Conservation (phyloP, 306 rosid genomes). For the Vigna mungo region DNA sequence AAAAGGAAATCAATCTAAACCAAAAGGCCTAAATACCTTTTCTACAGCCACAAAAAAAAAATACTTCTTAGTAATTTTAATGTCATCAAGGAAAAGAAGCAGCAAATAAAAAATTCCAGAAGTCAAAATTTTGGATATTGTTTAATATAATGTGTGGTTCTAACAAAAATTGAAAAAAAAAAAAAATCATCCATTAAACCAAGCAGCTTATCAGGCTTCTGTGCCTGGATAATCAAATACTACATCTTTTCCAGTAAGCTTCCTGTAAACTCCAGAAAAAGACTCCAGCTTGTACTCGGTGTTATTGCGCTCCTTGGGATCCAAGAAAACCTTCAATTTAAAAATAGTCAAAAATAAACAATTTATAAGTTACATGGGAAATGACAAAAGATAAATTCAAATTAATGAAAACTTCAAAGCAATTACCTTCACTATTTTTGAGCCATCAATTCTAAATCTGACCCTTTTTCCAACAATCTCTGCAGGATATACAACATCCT, state of each 20-base stretch:
- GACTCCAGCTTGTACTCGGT: slow-evolving; percentile 71
- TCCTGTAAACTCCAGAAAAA: slow-evolving; percentile 64
- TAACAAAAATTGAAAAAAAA: background rate
- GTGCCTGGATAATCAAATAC: slow-evolving; percentile 62
- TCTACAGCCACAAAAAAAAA: background rate
- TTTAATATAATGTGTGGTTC: background rate
- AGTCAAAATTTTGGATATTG: slow-evolving; percentile 39
- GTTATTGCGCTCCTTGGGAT: slow-evolving; percentile 73
- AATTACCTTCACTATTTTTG: slow-evolving; percentile 70
- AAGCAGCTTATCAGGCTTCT: slow-evolving; percentile 46
- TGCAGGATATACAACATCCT: slow-evolving; percentile 77
- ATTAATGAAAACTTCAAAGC: background rate
- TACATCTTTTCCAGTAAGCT: slow-evolving; percentile 68
- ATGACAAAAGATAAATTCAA: background rate
- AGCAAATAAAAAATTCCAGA: slow-evolving; percentile 12
- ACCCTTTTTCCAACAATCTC: slow-evolving; percentile 78
- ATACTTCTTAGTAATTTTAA: background rate
- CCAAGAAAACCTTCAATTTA: slow-evolving; percentile 57
- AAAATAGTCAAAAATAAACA: background rate
- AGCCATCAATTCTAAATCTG: slow-evolving; percentile 73
- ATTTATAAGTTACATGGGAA: background rate
- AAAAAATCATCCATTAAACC: background rate
- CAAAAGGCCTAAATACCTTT: background rate
- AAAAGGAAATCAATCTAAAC: slow-evolving; percentile 3
- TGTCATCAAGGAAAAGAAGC: slow-evolving; percentile 7